Percentiles rank a stretch among this genome's conserved stretches.
Evolutionary conservation across 805 yeast species (phyloP).

Genomic region (Candida nonsorbophila): DNA sequence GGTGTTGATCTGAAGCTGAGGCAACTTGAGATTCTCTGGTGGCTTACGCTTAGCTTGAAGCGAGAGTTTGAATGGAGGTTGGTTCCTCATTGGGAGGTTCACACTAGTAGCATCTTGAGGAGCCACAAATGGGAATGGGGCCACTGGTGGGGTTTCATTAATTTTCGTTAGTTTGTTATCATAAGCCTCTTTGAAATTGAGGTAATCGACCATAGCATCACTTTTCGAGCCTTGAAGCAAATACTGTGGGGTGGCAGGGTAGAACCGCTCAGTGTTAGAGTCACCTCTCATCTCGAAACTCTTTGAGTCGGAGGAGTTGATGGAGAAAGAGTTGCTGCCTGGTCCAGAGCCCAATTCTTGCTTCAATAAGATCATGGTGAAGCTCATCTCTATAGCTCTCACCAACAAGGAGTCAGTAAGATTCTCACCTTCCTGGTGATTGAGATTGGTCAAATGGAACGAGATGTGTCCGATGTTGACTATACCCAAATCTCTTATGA

Average conservation of each 20-base stretch:
- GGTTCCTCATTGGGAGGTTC: too few species aligned
- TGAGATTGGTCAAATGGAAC: constrained; percentile 66
- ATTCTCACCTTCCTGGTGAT: constrained; percentile 51
- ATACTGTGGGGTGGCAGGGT: constrained; percentile 69
- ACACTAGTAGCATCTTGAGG: constrained; percentile 2
- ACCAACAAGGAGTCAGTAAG: constrained; percentile 40
- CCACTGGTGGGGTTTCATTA: constrained; percentile 7
- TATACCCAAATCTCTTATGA: constrained; percentile 33
- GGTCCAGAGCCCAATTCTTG: constrained; percentile 30
- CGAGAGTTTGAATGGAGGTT: constrained; percentile 8
- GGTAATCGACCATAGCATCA: constrained; percentile 44
- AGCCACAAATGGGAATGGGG: constrained; percentile 6
- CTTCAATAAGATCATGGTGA: constrained; percentile 28
- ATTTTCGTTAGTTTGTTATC: constrained; percentile 12
- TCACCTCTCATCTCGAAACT: constrained; percentile 46
- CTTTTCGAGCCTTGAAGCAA: constrained; percentile 38
- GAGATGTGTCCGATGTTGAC: constrained; percentile 26
- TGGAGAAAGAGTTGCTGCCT: constrained; percentile 32
- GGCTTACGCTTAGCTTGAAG: constrained; percentile 6
- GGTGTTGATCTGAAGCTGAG: constrained; percentile 10
- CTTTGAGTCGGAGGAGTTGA: constrained; percentile 50
- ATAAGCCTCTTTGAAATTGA: constrained; percentile 47
- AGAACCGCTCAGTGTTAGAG: constrained; percentile 31
- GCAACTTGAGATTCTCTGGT: constrained; percentile 6
- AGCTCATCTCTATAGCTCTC: constrained; percentile 25